A percentile compares a stretch with the other conserved stretches of the same genome.
Evolutionary conservation across 108 stramenopile genomes (phyloP).

Genomic region (Cyclotella cryptica): DNA sequence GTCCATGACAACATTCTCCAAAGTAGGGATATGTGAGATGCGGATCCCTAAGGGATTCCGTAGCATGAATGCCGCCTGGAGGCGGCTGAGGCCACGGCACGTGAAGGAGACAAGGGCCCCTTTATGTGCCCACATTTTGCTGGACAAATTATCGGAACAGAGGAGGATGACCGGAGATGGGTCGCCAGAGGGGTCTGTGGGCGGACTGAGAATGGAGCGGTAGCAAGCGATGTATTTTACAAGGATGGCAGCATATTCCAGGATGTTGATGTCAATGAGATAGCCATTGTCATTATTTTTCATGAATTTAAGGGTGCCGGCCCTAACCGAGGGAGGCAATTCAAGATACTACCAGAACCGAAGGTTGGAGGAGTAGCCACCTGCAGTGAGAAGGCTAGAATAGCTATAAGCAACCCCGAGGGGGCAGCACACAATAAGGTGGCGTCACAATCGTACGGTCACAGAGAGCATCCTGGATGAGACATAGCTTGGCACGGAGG

Average conservation of each 20-base stretch:
- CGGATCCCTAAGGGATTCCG: too few species aligned
- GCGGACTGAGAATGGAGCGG: background rate
- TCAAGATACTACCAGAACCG: background rate
- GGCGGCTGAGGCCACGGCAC: too few species aligned
- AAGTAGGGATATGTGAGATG: too few species aligned
- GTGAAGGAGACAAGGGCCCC: background rate
- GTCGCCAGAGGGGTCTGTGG: background rate
- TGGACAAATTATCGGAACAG: too few species aligned
- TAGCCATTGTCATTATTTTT: background rate
- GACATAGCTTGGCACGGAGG: background rate
- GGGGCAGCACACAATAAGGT: too few species aligned
- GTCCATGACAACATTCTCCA: too few species aligned
- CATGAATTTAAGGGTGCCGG: background rate
- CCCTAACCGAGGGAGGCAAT: background rate
- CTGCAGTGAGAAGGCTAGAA: background rate
- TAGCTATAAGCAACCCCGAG: too few species aligned
- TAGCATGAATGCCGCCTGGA: too few species aligned
- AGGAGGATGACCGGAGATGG: background rate
- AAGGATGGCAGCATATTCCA: background rate
- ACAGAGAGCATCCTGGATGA: background rate
- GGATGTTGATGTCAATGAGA: background rate
- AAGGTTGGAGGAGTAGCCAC: background rate
- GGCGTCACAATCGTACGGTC: too few species aligned
- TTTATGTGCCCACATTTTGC: too few species aligned
- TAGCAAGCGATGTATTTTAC: background rate